A percentile compares a stretch with the other conserved stretches of the same genome.
Evolutionary conservation across 1,284 basidiomycete genomes (phyloP).

Genomic region (Stereum hirsutum): DNA sequence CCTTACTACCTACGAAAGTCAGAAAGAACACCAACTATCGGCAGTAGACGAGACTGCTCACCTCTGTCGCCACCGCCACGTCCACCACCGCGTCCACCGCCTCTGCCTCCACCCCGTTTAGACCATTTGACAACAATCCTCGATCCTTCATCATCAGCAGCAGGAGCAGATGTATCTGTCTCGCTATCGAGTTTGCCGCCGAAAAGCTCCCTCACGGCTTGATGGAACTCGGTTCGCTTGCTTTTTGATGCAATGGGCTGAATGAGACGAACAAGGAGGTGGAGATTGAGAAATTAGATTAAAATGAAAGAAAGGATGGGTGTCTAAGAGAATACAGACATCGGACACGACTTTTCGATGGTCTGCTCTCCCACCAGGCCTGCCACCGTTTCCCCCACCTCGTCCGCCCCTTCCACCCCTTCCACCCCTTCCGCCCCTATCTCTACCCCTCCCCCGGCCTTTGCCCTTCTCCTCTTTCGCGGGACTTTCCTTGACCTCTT

Average conservation of each 20-base stretch:
- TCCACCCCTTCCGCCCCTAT: constrained; percentile 32
- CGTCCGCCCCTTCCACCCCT: constrained; percentile 29
- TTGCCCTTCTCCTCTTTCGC: constrained; percentile 9
- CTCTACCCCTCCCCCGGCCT: constrained; percentile 29
- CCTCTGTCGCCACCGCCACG: constrained; percentile 29
- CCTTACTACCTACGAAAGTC: constrained; percentile 18
- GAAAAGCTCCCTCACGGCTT: constrained; percentile 76
- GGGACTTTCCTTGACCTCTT: constrained; percentile 19
- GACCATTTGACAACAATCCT: constrained; percentile 72
- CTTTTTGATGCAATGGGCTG: constrained; percentile 81
- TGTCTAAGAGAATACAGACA: constrained; percentile 35
- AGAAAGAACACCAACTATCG: constrained; percentile 3
- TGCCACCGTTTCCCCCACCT: constrained; percentile 28
- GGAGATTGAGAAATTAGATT: constrained; percentile 9
- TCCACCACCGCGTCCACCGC: constrained; percentile 33
- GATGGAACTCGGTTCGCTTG: constrained; percentile 76
- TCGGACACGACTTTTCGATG: constrained; percentile 70
- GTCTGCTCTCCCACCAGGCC: constrained; percentile 43
- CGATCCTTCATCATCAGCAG: constrained; percentile 53
- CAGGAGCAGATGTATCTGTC: constrained; percentile 45
- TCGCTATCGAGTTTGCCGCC: constrained; percentile 79
- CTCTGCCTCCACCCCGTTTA: constrained; percentile 34
- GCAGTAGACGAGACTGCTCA: constrained; percentile 10
- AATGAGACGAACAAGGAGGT: constrained; percentile 8
- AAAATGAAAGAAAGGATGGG: constrained; percentile 11